These are phyloP conservation scores for Colletotrichum sp. DNA, from an alignment of 2,329 filamentous ascomycete genomes.

Conservation along the genomic window DNA sequence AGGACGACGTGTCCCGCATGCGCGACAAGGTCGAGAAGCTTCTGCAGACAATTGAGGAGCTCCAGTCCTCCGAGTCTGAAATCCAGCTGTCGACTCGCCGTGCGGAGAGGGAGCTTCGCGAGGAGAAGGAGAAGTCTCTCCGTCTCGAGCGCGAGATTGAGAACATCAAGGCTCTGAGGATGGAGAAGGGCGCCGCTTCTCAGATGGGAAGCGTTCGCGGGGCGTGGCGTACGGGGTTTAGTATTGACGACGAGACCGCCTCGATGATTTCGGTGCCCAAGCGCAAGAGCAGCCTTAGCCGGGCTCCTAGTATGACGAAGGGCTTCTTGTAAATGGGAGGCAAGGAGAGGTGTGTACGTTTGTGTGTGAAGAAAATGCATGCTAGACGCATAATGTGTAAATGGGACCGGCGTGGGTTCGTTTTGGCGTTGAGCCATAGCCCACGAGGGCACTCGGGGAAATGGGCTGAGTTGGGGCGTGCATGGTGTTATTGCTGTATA, in stretches of 20 bases:
- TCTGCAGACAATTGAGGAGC: constrained; percentile 88
- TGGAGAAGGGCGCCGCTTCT: constrained; percentile 57
- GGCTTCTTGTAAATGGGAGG: constrained; percentile 66
- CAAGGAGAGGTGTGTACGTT: background rate
- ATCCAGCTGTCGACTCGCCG: constrained; percentile 82
- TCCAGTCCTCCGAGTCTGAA: constrained; percentile 84
- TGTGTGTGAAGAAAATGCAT: background rate
- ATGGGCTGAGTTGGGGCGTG: background rate
- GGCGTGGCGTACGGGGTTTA: constrained; percentile 35
- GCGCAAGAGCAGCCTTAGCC: constrained; percentile 68
- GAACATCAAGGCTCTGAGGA: constrained; percentile 76
- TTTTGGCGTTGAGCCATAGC: constrained; percentile 4
- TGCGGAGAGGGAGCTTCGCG: constrained; percentile 86
- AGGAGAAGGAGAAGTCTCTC: constrained; percentile 82
- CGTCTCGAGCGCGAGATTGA: constrained; percentile 89
- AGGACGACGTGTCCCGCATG: constrained; percentile 82
- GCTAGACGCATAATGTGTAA: constrained; percentile 13
- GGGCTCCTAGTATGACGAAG: constrained; percentile 73
- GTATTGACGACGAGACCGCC: constrained; percentile 43
- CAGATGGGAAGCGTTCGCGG: constrained; percentile 31
- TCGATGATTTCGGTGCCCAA: constrained; percentile 59
- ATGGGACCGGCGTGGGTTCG: background rate
- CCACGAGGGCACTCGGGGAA: background rate
- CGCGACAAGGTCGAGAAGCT: constrained; percentile 92
- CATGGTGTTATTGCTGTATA: constrained; percentile 9